Evolutionary conservation across 1,284 basidiomycete species (phyloP), one percentile per base, ranked within the genome.

Genomic region (Ganoderma meredithae): DNA sequence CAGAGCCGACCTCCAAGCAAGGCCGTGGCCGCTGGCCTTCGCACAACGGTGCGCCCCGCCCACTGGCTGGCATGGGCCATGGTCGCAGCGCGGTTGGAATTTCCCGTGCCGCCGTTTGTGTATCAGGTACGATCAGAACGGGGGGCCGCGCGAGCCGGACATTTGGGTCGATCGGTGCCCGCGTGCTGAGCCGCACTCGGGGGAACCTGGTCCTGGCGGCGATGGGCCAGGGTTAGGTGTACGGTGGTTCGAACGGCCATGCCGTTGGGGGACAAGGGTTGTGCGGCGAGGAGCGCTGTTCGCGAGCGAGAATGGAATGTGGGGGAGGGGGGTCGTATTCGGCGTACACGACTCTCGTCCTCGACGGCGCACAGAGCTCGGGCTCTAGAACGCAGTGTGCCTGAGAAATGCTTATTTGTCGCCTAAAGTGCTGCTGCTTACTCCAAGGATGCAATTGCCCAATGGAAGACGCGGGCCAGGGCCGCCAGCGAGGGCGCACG

Each of bases 51-150:
- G 52, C 15, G 17, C 33, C 52, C 27, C 31, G 17, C 52, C 52
- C 5, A 31, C 17, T 55, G 33, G 33, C 8, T 36, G 3, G 52
- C 27, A 55, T 55, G 8, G 25, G 5, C 6, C 52, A 55, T 15
- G 52, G 52, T 55, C 52, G 17, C 52, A 8, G 25, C 25, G 25
- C 52, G 33, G 7, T 6, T 36, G 52, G 52, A 55, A 19, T 55
- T 33, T 27, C 31, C 52, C 52, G 27, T 27, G 19, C 52, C 52
- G 47, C n/a, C 12, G 22, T 49, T 49, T 22, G 27, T 55, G 36
- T 27, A 55, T 55, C 52, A 55, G 52, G 52, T 9, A 55, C 52
- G 27, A 33, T 55, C 52, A 55, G 52, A 55, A 55, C 8, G 17
- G 31, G 15, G 52, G 27, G 13, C 27, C 27, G 52, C 36, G 36